Evolutionary conservation across 768 basidiomycete genomes (phyloP).

Genomic region (Tylopilus subfusipes): DNA sequence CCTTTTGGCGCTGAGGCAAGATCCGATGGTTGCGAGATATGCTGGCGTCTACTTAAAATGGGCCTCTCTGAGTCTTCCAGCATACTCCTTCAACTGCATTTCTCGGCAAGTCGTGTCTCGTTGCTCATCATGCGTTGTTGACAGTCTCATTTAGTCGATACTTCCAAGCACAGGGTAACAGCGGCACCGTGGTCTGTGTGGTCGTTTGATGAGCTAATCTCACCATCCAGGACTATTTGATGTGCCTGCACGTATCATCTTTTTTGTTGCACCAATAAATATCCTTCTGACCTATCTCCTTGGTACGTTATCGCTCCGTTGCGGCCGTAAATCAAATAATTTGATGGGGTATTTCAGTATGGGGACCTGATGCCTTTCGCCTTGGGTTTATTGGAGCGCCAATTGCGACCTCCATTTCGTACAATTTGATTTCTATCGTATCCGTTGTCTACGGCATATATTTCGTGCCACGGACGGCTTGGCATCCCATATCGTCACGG

Average conservation of each 20-base stretch:
- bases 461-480: slow-evolving; percentile 69
- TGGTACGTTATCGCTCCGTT: slow-evolving; percentile 51
- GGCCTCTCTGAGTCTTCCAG: slow-evolving; percentile 75
- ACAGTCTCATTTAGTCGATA: slow-evolving; percentile 40
- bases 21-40: slow-evolving; percentile 74
- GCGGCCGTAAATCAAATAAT: too few relatives aligned
- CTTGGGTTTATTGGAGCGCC: slow-evolving; percentile 94
- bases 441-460: slow-evolving; percentile 62
- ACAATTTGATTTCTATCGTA: slow-evolving; percentile 70
- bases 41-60: slow-evolving; percentile 71
- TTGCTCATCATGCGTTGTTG: slow-evolving; percentile 39
- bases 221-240: slow-evolving; percentile 63
- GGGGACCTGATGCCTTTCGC: slow-evolving; percentile 78
- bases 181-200: slow-evolving; percentile 29
- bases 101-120: slow-evolving; percentile 35
- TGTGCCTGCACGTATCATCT: slow-evolving; percentile 80
- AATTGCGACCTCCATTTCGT: slow-evolving; percentile 80
- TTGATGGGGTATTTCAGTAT: slow-evolving; percentile 59
- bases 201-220: neutral
- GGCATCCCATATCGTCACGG: slow-evolving; percentile 71
- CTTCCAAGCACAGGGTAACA: slow-evolving; percentile 77
- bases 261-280: slow-evolving; percentile 82
- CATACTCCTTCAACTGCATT: slow-evolving; percentile 54
- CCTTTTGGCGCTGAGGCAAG: slow-evolving; percentile 68
- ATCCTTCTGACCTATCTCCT: slow-evolving; percentile 78